Evolutionary conservation across 345 rosid genomes (phyloP).

Genomic region (Murraya paniculata): DNA sequence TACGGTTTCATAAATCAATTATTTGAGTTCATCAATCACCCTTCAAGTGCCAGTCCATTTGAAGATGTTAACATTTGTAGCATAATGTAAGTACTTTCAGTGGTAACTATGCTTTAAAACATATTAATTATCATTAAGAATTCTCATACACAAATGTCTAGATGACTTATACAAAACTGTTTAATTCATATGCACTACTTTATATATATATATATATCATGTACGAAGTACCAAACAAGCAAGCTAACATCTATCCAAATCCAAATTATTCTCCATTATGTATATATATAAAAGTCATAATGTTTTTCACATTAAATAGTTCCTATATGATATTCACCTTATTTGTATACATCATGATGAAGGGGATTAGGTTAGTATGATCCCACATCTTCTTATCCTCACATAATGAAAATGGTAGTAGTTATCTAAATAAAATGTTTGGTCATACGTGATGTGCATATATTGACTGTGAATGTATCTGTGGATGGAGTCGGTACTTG

Average conservation of each 20-base stretch:
- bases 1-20: too few relatives aligned
- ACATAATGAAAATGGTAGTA: slow-evolving; percentile 1
- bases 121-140: too few relatives aligned
- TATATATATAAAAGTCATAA: neutral
- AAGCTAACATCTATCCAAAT: neutral
- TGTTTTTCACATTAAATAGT: neutral
- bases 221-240: too few relatives aligned
- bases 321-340: slow-evolving; percentile 5
- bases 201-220: too few relatives aligned
- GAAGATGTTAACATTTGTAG: neutral
- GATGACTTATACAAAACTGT: too few relatives aligned
- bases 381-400: slow-evolving; percentile 4
- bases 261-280: neutral
- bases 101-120: neutral
- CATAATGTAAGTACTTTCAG: neutral
- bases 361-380: slow-evolving; percentile 24
- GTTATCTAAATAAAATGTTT: slow-evolving; percentile 5
- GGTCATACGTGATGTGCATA: neutral
- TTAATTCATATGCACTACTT: too few relatives aligned
- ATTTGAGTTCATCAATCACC: too few relatives aligned
- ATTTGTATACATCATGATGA: neutral
- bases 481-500: slow-evolving; percentile 11
- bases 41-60: too few relatives aligned
- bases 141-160: too few relatives aligned
- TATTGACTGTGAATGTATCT: neutral